Evolutionary conservation across 2,329 filamentous ascomycete species (phyloP), one percentile per base, ranked within the genome.

Genomic region (Didymella glomerata): DNA sequence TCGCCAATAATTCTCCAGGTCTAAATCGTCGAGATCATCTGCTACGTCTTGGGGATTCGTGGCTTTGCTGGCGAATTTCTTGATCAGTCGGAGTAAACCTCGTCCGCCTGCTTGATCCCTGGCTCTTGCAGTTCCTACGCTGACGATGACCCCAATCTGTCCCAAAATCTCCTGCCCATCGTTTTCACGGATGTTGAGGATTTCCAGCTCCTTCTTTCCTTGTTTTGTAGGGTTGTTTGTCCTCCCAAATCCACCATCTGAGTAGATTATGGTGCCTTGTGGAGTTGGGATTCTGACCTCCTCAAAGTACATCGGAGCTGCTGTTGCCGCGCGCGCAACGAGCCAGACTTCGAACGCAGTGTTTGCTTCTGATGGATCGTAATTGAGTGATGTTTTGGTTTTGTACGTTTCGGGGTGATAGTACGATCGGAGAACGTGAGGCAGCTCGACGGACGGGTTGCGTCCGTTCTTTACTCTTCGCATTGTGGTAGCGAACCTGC

Each of bases 21-120:
- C 4, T 1, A 5, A 7, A 1, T 9, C 2, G 3, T 13, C 13
- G 8, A 46, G 4, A 2, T 1, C 1, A 2, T 46, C 11, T 2
- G 44, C 44, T 4, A 46, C 44, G 8, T 2, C 5, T n/a, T 32
- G 13, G 13, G 44, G 25, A 18, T 46, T 9, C 2, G 44, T 46
- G 11, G 25, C 25, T 9, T 4, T 20, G 7, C 28, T 9, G 28
- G 10, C 4, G 9, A 8, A 4, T 30, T 30, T 4, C 28, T 20
- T 25, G 7, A 32, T 6, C 7, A 7, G 5, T 30, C n/a, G n/a
- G n/a, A n/a, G n/a, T n/a, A n/a, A n/a, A n/a, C n/a, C n/a, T n/a
- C n/a, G n/a, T n/a, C n/a, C n/a, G n/a, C n/a, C n/a, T n/a, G n/a
- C n/a, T n/a, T n/a, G n/a, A n/a, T n/a, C n/a, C n/a, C n/a, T n/a